Evolutionary conservation across 495 filamentous ascomycete species (phyloP).

Genomic region (Sordaria brevicollis): DNA sequence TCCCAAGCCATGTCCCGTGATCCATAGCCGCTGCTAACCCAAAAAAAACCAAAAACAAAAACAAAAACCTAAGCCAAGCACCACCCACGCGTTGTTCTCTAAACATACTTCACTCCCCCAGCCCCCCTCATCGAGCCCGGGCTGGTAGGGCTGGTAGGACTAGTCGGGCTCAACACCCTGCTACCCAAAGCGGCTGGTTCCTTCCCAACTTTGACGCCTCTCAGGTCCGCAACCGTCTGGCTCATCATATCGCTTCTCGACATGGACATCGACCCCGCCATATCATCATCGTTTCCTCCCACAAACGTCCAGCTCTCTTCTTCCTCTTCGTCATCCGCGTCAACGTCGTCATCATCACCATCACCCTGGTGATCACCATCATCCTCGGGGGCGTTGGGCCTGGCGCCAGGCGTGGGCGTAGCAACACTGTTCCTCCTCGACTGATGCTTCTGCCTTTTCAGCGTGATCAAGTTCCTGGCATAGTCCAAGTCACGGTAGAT

Average conservation of each 20-base stretch:
- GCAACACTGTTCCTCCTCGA: slow-evolving; percentile 37
- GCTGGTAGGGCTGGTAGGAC: not conserved
- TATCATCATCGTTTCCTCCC: slow-evolving; percentile 18
- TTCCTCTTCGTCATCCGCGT: slow-evolving; percentile 26
- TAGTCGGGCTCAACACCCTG: not conserved
- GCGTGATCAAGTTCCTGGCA: slow-evolving; percentile 74
- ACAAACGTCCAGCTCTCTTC: slow-evolving; percentile 44
- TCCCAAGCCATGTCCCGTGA: not conserved
- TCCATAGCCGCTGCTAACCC: not conserved
- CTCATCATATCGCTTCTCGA: not conserved
- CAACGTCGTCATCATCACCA: slow-evolving; percentile 8
- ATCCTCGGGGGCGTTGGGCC: not conserved
- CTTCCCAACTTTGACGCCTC: not conserved
- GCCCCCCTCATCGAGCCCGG: not conserved
- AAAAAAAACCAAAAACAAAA: no score
- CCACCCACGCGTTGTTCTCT: not conserved
- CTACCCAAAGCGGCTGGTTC: not conserved
- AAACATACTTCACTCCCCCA: not conserved
- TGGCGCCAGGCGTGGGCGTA: not conserved
- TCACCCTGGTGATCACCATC: slow-evolving; percentile 14
- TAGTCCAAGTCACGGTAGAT: slow-evolving; percentile 96
- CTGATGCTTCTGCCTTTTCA: slow-evolving; percentile 37
- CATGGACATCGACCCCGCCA: not conserved
- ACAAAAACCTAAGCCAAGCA: not conserved
- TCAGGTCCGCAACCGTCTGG: slow-evolving; percentile 12